Conservation (phyloP, 1,284 basidiomycete genomes). For the Grifola frondosa region DNA sequence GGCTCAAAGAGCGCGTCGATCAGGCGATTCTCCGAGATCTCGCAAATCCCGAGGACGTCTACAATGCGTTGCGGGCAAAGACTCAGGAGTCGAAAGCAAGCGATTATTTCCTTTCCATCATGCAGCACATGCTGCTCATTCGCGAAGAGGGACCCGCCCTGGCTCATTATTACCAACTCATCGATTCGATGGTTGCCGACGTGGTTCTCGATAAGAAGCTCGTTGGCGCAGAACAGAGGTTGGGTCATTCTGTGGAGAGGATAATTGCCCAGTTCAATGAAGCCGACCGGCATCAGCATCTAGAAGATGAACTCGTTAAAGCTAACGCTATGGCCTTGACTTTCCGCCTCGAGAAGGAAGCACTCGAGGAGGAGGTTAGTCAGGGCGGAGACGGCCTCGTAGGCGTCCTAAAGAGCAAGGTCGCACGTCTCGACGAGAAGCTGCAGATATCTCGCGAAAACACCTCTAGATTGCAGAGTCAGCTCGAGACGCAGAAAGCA, state of each 20-base stretch:
- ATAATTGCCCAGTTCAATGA: constrained; percentile 92
- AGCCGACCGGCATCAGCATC: constrained; percentile 78
- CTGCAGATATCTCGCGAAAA: constrained; percentile 78
- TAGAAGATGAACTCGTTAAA: constrained; percentile 78
- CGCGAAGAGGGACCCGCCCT: constrained; percentile 83
- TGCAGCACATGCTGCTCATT: constrained; percentile 92
- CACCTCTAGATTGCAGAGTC: constrained; percentile 71
- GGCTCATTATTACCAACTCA: constrained; percentile 88
- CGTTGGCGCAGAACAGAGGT: constrained; percentile 78
- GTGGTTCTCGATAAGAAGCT: constrained; percentile 93
- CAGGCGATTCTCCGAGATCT: constrained; percentile 77
- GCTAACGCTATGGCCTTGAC: constrained; percentile 64
- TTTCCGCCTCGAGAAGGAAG: constrained; percentile 71
- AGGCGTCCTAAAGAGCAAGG: constrained; percentile 75
- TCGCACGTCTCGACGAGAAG: constrained; percentile 78
- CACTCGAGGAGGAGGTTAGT: constrained; percentile 78
- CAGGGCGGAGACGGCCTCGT: constrained; percentile 83
- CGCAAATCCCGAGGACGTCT: constrained; percentile 84
- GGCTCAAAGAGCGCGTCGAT: constrained; percentile 77
- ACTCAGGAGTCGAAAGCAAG: constrained; percentile 77
- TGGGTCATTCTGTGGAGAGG: constrained; percentile 88
- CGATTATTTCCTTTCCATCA: constrained; percentile 87
- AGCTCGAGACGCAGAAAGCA: constrained; percentile 78
- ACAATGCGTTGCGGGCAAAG: constrained; percentile 75
- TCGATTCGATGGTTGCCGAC: constrained; percentile 91